Evolutionary conservation across 2,329 filamentous ascomycete genomes (phyloP).

Genomic region (Penicillium freii): DNA sequence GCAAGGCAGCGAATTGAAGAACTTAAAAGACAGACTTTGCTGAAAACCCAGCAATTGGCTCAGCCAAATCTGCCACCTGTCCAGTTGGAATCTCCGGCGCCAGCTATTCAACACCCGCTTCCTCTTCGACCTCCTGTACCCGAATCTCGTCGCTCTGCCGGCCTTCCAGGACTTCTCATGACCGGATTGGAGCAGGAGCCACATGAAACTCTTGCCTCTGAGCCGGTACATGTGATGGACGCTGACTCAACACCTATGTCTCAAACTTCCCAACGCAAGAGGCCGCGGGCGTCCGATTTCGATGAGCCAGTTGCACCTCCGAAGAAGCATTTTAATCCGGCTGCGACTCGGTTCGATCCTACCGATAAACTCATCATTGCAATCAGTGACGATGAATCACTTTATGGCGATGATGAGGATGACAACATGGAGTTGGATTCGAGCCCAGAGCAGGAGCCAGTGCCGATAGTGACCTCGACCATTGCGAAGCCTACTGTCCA

Average conservation of each 20-base stretch:
- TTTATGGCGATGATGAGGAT: constrained; percentile 34
- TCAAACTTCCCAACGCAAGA: constrained; percentile 47
- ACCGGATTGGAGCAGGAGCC: constrained; percentile 24
- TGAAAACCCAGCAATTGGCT: constrained; percentile 36
- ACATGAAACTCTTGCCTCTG: constrained; percentile 2
- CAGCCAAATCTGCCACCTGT: not conserved
- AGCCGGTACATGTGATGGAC: constrained; percentile 12
- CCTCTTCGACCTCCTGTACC: constrained; percentile 38
- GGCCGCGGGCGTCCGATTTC: constrained; percentile 68
- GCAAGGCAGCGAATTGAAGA: constrained; percentile 77
- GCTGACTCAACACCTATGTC: constrained; percentile 25
- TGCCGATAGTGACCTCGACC: constrained; percentile 40
- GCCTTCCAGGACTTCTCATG: constrained; percentile 57
- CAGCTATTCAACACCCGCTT: constrained; percentile 37
- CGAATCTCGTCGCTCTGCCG: constrained; percentile 31
- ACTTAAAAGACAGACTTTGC: constrained; percentile 56
- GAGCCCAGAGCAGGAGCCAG: constrained; percentile 29
- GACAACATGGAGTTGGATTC: constrained; percentile 32
- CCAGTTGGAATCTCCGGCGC: constrained; percentile 2
- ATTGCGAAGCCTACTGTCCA: constrained; percentile 43
- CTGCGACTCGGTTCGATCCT: constrained; percentile 36
- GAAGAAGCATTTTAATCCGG: constrained; percentile 64
- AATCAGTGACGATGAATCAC: constrained; percentile 70
- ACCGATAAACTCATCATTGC: constrained; percentile 73
- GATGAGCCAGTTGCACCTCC: constrained; percentile 53